Base-by-base conservation (phyloP, 768 basidiomycete species). In the Boletus sp. region DNA sequence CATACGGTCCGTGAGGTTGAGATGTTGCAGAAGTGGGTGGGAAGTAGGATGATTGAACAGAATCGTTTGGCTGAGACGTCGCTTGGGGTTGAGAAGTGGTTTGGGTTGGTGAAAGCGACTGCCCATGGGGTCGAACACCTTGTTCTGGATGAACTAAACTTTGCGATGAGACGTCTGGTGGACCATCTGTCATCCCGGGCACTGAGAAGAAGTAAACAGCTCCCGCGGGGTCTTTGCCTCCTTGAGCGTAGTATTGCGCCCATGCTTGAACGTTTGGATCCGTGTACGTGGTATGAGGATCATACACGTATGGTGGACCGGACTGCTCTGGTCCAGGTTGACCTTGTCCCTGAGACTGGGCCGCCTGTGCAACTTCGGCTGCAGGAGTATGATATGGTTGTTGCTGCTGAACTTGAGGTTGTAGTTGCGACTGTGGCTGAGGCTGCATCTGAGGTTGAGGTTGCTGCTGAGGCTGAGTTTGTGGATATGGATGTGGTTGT, bases 261-360 rank as follows among this genome's bases (percentile, higher is more conserved):
- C 91, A 93, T 0, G 88, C 89, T 67, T 92, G 90, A 20, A 86
- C 90, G 59, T 91, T 91, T 53, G 84, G 82, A 68, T 94, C 91
- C 15, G 83, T 72, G 63, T 94, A 94, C 20, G 83, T 84, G 48
- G 77, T 74, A 30, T 76, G 78, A 5, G 89, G 87, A 61, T 91
- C 83, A 65, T 80, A 92, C 9, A 74, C 70, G 54, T 75, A 83
- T 14, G 82, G 82, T 9, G 81, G 80, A 18, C 78, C 79, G 7
- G 66, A 54, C 35, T 67, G 67, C 20, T 64, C 73, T 15, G 55
- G 36, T 18, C 39, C 61, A 7, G 60, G 44, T 40, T 67, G 63
- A 44, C 33, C 50, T 48, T 67, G 64, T 1, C 2, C 50, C 18
- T 60, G 65, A 47, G 56, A 53, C 17, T 64, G 61, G 14, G 35